Conservation (phyloP, 2,329 filamentous ascomycete species). For the Proliferodiscus dingleyae region DNA sequence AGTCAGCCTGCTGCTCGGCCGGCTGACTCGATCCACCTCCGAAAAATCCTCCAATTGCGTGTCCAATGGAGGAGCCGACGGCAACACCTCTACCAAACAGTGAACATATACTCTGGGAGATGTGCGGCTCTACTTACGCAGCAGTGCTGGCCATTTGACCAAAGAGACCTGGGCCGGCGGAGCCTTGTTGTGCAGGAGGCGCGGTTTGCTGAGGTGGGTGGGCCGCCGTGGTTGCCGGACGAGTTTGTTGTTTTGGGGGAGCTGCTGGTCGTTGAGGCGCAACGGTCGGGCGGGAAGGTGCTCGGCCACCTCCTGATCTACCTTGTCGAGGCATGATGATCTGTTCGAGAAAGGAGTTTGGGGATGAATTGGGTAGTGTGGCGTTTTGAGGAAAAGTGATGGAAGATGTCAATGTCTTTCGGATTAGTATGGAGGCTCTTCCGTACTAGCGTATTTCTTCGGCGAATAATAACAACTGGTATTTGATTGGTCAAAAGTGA, state of each 20-base stretch:
- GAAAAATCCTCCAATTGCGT: slow-evolving; percentile 89
- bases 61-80: slow-evolving; percentile 90
- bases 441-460: slow-evolving; percentile 10
- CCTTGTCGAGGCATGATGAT: slow-evolving; percentile 72
- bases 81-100: slow-evolving; percentile 73
- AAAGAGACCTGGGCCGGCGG: slow-evolving; percentile 76
- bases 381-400: slow-evolving; percentile 1
- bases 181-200: slow-evolving; percentile 36
- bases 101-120: slow-evolving; percentile 20
- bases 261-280: slow-evolving; percentile 52
- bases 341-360: slow-evolving; percentile 3
- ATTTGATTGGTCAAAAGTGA: slow-evolving; percentile 1
- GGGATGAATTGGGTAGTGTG: slow-evolving; percentile 1
- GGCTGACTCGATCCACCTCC: slow-evolving; percentile 61
- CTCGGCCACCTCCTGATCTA: slow-evolving; percentile 55
- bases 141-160: slow-evolving; percentile 97
- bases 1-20: slow-evolving; percentile 44
- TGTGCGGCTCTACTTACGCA: slow-evolving; percentile 72
- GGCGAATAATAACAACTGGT: slow-evolving; percentile 2
- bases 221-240: slow-evolving; percentile 63
- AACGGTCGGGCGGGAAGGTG: slow-evolving; percentile 61
- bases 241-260: slow-evolving; percentile 55
- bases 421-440: slow-evolving; percentile 6
- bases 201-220: slow-evolving; percentile 49
- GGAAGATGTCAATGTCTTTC: slow-evolving; percentile 2